phyloP scores from a whole-genome alignment of 768 basidiomycete genomes.

The Calocybe indica region DNA sequence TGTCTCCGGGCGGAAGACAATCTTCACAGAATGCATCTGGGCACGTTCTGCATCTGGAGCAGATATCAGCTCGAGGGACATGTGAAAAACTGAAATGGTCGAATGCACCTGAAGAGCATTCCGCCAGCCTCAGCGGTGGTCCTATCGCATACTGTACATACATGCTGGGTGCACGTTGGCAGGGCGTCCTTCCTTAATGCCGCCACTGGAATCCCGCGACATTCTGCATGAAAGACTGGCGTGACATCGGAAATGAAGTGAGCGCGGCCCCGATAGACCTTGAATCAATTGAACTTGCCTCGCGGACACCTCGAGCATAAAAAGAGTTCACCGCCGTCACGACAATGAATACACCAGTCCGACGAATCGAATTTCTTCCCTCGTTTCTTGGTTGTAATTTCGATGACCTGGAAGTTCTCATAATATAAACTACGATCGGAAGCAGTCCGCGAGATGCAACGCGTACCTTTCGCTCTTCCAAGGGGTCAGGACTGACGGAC shows the following conservation, averaged over 20 bases:
- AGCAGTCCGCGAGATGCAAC: neutral
- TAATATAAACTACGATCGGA: slow-evolving; percentile 4
- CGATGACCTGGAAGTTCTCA: slow-evolving; percentile 9
- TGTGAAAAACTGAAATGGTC: neutral
- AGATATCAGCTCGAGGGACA: neutral
- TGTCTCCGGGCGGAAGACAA: slow-evolving; percentile 44
- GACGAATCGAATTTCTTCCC: slow-evolving; percentile 40
- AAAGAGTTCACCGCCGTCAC: slow-evolving; percentile 51
- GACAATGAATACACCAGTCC: slow-evolving; percentile 54
- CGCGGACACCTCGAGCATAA: slow-evolving; percentile 47
- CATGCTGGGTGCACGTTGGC: slow-evolving; percentile 44
- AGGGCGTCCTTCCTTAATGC: slow-evolving; percentile 16
- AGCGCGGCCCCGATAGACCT: neutral
- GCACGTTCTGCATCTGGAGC: slow-evolving; percentile 50
- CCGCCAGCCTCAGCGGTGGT: slow-evolving; percentile 44
- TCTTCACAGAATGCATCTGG: slow-evolving; percentile 57
- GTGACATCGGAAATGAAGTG: neutral
- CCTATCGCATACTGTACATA: slow-evolving; percentile 38
- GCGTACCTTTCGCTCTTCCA: slow-evolving; percentile 7
- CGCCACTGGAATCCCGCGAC: slow-evolving; percentile 32
- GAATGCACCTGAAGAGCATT: slow-evolving; percentile 48
- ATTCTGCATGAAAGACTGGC: slow-evolving; percentile 48
- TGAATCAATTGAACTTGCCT: slow-evolving; percentile 26
- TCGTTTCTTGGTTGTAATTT: slow-evolving; percentile 19
- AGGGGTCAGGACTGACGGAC: slow-evolving; percentile 17